A percentile compares a stretch with the other conserved stretches of the same genome.
phyloP scores from a whole-genome alignment of 192 early-diverging fungal species.

The Hyaloraphidium curvatum region DNA sequence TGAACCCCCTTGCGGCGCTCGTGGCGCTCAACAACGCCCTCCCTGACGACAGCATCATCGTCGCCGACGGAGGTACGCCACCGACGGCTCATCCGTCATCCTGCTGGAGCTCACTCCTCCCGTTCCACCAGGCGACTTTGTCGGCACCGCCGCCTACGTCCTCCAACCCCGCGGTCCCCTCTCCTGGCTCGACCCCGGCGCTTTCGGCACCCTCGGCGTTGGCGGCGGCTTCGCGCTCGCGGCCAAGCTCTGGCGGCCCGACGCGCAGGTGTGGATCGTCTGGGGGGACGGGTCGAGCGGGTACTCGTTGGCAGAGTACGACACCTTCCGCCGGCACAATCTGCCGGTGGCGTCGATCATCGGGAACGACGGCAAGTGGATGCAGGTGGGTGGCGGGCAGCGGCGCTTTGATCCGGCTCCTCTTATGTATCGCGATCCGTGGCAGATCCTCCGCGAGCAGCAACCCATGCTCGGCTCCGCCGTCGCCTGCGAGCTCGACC shows the following conservation, averaged over 20 bases:
- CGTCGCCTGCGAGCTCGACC: background rate
- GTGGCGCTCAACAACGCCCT: background rate
- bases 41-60: constrained; percentile 4
- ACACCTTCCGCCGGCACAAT: background rate
- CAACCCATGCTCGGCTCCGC: background rate
- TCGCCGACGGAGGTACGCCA: constrained; percentile 9
- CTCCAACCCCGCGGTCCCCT: constrained; percentile 3
- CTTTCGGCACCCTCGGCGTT: constrained; percentile 9
- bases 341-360: background rate
- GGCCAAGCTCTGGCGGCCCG: background rate
- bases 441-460: background rate
- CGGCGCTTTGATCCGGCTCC: background rate
- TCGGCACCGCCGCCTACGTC: constrained; percentile 7
- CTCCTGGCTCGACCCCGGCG: constrained; percentile 6
- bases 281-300: background rate
- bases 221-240: constrained; percentile 4
- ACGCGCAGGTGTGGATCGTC: background rate
- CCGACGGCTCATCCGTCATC: too few species aligned
- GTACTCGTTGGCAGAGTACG: background rate
- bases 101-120: too few species aligned
- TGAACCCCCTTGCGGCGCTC: background rate
- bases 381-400: background rate
- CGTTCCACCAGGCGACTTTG: too few species aligned
- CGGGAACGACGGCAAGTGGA: constrained; percentile 4
- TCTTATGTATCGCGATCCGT: background rate